Evolutionary conservation across 352 stramenopile species (phyloP).

Genomic region (Phytopythium ostracodes): DNA sequence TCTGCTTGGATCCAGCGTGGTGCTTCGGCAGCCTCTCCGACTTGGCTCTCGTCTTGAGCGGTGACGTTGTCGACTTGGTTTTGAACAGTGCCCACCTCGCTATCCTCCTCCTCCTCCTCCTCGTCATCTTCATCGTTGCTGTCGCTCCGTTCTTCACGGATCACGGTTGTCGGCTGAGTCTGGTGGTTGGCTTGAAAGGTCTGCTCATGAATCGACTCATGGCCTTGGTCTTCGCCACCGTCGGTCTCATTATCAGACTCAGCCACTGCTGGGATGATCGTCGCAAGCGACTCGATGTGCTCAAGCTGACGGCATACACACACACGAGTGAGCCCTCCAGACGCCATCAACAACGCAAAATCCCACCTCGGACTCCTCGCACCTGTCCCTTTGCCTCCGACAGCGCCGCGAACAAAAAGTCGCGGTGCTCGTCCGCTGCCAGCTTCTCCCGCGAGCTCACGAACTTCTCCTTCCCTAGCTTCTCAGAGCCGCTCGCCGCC

Average conservation of each 20-base stretch:
- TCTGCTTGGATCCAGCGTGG: background rate
- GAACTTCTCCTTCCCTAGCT: slow-evolving; percentile 15
- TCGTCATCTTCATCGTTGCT: background rate
- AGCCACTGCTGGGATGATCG: slow-evolving; percentile 23
- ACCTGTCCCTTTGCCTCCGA: slow-evolving; percentile 61
- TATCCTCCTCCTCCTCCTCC: background rate
- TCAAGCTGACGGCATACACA: slow-evolving; percentile 25
- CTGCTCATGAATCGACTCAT: background rate
- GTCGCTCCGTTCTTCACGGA: background rate
- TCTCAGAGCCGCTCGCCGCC: background rate
- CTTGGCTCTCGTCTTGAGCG: background rate
- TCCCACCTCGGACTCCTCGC: background rate
- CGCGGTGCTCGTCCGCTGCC: slow-evolving; percentile 49
- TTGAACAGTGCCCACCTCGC: background rate
- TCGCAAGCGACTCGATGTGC: slow-evolving; percentile 43
- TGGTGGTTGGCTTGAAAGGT: background rate
- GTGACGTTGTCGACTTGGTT: background rate
- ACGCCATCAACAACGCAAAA: too few relatives aligned
- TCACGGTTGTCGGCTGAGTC: background rate
- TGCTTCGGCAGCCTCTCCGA: background rate
- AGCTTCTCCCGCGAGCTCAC: slow-evolving; percentile 48
- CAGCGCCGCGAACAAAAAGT: slow-evolving; percentile 56
- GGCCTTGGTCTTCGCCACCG: background rate
- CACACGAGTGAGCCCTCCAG: background rate
- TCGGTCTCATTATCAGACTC: slow-evolving; percentile 6